These are phyloP conservation scores for Neurospora sp. DNA, from an alignment of 495 filamentous ascomycete genomes.

Conservation along the genomic window DNA sequence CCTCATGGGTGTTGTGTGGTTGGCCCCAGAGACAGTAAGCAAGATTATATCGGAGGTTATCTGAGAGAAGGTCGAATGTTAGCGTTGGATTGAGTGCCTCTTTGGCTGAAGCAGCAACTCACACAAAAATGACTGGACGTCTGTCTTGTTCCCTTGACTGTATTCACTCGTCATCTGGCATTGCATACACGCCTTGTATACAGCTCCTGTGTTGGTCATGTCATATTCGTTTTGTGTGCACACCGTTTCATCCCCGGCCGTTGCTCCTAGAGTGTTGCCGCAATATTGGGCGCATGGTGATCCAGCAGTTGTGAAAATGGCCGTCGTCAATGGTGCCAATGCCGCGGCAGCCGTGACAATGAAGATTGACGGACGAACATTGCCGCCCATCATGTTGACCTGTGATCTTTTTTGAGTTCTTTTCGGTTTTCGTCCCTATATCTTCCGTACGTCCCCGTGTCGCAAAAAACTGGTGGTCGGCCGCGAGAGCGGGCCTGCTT, in stretches of 20 bases:
- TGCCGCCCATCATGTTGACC: slow-evolving; percentile 13
- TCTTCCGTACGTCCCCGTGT: not conserved
- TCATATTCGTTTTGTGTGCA: slow-evolving; percentile 26
- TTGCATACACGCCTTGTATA: slow-evolving; percentile 32
- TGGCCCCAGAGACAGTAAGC: slow-evolving; percentile 30
- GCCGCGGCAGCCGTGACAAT: slow-evolving; percentile 5
- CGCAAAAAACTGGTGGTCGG: not conserved
- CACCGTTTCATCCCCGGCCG: slow-evolving; percentile 28
- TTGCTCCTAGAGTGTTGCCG: slow-evolving; percentile 31
- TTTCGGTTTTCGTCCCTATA: not conserved
- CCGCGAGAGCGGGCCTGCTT: not conserved
- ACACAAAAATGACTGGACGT: slow-evolving; percentile 34
- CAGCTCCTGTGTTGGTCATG: slow-evolving; percentile 17
- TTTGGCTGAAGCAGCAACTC: slow-evolving; percentile 7
- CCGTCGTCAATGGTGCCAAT: slow-evolving; percentile 19
- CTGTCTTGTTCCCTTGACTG: slow-evolving; percentile 18
- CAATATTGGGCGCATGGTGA: slow-evolving; percentile 35
- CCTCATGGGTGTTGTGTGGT: slow-evolving; percentile 5
- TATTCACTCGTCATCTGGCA: slow-evolving; percentile 34
- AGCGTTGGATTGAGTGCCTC: not conserved
- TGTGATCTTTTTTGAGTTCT: not conserved
- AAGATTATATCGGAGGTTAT: slow-evolving; percentile 35
- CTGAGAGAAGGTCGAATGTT: slow-evolving; percentile 12
- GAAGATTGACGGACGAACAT: slow-evolving; percentile 6
- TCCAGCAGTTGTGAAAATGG: slow-evolving; percentile 25